Percentiles rank a stretch among this genome's conserved stretches.
phyloP scores from a whole-genome alignment of 257 asterid genomes.

The Nicotiana obtusifolia region DNA sequence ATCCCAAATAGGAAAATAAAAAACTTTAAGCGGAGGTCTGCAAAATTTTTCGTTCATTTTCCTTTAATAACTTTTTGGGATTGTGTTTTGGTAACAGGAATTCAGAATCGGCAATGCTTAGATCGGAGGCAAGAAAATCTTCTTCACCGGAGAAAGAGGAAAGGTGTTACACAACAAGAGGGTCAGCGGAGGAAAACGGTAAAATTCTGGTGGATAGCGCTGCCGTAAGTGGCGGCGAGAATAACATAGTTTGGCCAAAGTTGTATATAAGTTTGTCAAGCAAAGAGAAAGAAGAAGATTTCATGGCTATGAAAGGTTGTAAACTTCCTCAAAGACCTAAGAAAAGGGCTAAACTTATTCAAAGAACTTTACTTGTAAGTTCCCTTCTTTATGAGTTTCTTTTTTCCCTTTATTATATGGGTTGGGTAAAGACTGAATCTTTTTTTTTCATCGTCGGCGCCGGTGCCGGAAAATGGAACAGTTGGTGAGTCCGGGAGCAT shows the following conservation, averaged over 20 bases:
- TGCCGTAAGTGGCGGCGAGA: neutral
- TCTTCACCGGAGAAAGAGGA: slow-evolving; percentile 35
- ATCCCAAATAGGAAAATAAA: too few relatives aligned
- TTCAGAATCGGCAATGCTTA: slow-evolving; percentile 18
- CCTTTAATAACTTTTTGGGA: neutral
- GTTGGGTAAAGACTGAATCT: neutral
- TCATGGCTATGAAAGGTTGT: slow-evolving; percentile 50
- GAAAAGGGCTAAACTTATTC: slow-evolving; percentile 40
- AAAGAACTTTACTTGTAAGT: slow-evolving; percentile 45
- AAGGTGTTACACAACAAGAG: slow-evolving; percentile 29
- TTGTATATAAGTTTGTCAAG: slow-evolving; percentile 18
- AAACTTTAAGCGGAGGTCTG: too few relatives aligned
- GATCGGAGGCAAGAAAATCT: neutral
- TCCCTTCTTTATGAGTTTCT: neutral
- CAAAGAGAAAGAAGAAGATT: slow-evolving; percentile 47
- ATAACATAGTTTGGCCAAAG: slow-evolving; percentile 28
- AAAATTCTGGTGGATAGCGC: neutral
- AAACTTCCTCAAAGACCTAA: slow-evolving; percentile 45
- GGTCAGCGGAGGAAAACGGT: slow-evolving; percentile 12
- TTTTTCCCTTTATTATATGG: too few relatives aligned
- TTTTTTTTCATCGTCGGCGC: too few relatives aligned
- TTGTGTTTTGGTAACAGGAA: slow-evolving; percentile 18
- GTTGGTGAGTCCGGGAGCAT: slow-evolving; percentile 43
- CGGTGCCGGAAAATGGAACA: neutral
- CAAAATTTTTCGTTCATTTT: neutral